phyloP scores from a whole-genome alignment of 345 rosid species.

The Lenwebbia sp. region DNA sequence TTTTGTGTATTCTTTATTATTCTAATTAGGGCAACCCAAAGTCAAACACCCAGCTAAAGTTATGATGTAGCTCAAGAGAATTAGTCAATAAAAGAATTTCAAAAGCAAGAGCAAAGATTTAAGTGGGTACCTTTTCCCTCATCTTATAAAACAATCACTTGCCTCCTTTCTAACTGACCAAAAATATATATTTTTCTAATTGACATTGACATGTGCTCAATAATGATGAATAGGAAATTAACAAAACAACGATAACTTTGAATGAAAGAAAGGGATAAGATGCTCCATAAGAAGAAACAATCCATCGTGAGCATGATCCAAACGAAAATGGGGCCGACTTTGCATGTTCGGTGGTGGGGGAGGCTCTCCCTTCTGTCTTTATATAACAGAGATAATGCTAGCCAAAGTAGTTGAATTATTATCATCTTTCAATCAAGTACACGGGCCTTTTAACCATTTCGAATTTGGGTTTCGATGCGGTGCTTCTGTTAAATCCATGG shows the following conservation, averaged over 20 bases:
- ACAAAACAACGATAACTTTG: neutral
- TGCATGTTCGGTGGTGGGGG: neutral
- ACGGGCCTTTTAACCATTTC: neutral
- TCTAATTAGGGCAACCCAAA: neutral
- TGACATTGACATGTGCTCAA: neutral
- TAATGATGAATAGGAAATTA: neutral
- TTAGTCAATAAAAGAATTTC: neutral
- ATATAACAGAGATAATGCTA: no score
- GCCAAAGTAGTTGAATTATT: no score
- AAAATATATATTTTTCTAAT: neutral
- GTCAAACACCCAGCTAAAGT: neutral
- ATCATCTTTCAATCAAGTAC: neutral
- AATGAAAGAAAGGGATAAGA: neutral
- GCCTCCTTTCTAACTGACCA: neutral
- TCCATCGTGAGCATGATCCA: neutral
- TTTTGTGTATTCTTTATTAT: neutral
- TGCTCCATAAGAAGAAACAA: neutral
- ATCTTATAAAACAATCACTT: neutral
- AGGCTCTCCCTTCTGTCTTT: neutral
- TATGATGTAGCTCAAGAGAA: neutral
- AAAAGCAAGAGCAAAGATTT: neutral
- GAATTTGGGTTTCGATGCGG: accelerated
- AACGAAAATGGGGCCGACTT: neutral
- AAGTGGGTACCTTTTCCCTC: neutral
- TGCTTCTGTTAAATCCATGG: neutral